Base-by-base conservation (phyloP, 192 early-diverging fungal species). In the Mycoemilia scoparia region DNA sequence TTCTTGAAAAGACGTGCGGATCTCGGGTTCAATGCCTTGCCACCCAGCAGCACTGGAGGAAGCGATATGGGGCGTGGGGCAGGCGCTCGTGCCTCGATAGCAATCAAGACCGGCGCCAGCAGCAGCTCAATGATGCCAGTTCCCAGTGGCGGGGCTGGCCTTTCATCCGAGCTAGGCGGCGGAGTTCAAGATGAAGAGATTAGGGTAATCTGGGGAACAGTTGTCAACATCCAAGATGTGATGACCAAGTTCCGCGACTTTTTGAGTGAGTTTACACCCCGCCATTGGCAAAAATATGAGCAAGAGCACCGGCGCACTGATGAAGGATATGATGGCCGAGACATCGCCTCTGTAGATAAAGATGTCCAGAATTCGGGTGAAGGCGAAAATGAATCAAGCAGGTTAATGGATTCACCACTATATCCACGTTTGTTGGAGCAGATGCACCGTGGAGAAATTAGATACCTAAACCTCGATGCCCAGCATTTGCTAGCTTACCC, bases 191-290 rank as follows among this genome's bases (percentile, higher is more conserved):
- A 50, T 10, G 35, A 28, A 25, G 57, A 60, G 39, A 54, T 61
- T 18, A 66, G 74, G 13, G 47, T 71, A 19, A 91, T 96, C 41
- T 96, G 89, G 89, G 91, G 91, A 26, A 96, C 91, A 0, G 82
- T 81, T 11, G 72, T 96, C 47, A 78, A 84, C 33, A 75, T 96
- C 33, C 71, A 82, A 27, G 84, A 88, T 13, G 66, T 74, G 20
- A 87, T 84, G 64, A 32, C 37, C 1, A 56, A 57, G 17, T 96
- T 96, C 56, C 57, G 68, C 19, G 71, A 87, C 34, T 96, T 95
- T 45, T 42, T 96, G 51, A 39, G 37, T 14, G 66, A 81, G 39
- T 95, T 82, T 49, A 71, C 63, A 13, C 34, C 73, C 24, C 32
- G 48, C 29, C 50, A 73, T 41, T n/a, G n/a, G n/a, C n/a, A n/a